Evolutionary conservation across 2,329 filamentous ascomycete species (phyloP).

Genomic region (Apiospora pterosperma): DNA sequence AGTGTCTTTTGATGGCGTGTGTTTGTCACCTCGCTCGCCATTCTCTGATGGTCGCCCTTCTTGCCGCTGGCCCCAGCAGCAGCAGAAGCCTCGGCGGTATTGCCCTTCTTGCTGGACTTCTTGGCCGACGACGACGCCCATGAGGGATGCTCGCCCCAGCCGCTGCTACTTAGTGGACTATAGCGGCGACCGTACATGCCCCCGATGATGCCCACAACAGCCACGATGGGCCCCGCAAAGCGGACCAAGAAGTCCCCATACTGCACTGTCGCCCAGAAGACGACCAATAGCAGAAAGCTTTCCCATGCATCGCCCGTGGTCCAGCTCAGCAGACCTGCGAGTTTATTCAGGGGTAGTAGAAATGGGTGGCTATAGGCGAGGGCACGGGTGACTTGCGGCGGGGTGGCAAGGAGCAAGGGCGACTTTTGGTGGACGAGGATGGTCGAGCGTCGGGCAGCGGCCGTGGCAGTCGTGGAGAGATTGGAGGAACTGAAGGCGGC

Average conservation of each 20-base stretch:
- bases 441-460: conserved; percentile 76
- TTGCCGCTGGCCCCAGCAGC: conserved; percentile 18
- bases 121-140: conserved; percentile 14
- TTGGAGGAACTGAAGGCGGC: conserved; percentile 88
- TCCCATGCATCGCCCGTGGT: conserved; percentile 93
- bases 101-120: conserved; percentile 30
- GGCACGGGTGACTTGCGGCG: conserved; percentile 89
- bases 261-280: conserved; percentile 81
- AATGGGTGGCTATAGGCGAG: conserved; percentile 96
- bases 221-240: conserved; percentile 77
- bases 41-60: conserved; percentile 36
- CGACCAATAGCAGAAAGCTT: conserved; percentile 83
- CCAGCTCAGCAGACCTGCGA: conserved; percentile 87
- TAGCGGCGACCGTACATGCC: conserved; percentile 92
- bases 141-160: conserved; percentile 52
- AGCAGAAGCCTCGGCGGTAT: conserved; percentile 19
- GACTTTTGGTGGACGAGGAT: conserved; percentile 97
- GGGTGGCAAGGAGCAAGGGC: conserved; percentile 85
- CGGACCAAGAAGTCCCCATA: conserved; percentile 84
- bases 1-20: conserved; percentile 87
- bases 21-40: conserved; percentile 55
- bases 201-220: conserved; percentile 75
- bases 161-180: conserved; percentile 84
- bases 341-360: conserved; percentile 79
- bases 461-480: conserved; percentile 58